Evolutionary conservation across 1,284 basidiomycete genomes (phyloP).

Genomic region (Lentinula novae-zelandiae): DNA sequence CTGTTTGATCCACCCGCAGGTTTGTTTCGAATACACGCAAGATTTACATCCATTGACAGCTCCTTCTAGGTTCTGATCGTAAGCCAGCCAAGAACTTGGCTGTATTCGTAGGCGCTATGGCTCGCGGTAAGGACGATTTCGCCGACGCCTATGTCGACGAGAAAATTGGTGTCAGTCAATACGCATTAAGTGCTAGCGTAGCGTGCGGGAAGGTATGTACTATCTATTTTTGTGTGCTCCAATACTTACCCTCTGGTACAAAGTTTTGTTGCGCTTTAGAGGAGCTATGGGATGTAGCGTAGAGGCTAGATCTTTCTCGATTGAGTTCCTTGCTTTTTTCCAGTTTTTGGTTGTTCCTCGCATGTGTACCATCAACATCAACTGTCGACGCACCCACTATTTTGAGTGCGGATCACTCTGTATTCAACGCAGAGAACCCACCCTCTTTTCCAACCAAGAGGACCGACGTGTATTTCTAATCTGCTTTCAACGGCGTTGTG

Average conservation of each 20-base stretch:
- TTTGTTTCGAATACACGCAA: not conserved
- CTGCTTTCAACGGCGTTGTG: not conserved
- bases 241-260: conserved; percentile 53
- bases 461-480: not conserved
- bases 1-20: conserved; percentile 29
- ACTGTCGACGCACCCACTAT: conserved; percentile 4
- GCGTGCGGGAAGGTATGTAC: conserved; percentile 89
- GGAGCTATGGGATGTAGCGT: conserved; percentile 57
- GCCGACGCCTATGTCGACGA: conserved; percentile 96
- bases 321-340: not conserved
- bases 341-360: not conserved
- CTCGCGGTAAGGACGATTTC: conserved; percentile 93
- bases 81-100: conserved; percentile 76
- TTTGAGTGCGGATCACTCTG: conserved; percentile 2
- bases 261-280: conserved; percentile 74
- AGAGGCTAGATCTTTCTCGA: conserved; percentile 22
- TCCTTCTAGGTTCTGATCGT: conserved; percentile 3
- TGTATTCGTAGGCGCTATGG: conserved; percentile 98
- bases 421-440: conserved; percentile 6
- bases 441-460: conserved; percentile 1
- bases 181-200: conserved; percentile 90
- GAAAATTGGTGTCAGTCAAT: conserved; percentile 96
- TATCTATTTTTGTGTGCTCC: conserved; percentile 41
- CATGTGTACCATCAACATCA: conserved; percentile 6
- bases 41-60: not conserved